Conservation (phyloP, 164 flowering plant species). For the Stephania yunnanensis region DNA sequence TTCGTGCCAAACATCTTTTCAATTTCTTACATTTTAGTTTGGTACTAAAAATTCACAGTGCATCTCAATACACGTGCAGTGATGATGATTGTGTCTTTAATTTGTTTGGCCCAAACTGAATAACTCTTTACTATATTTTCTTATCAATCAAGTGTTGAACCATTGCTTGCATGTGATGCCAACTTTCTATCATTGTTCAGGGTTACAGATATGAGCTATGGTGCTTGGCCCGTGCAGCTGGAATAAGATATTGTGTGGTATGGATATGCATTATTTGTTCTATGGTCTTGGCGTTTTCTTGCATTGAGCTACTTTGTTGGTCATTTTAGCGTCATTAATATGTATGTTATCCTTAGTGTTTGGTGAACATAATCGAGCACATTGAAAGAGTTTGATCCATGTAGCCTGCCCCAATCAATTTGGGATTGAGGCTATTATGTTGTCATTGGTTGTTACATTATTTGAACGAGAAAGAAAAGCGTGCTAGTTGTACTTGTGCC, state of each 20-base stretch:
- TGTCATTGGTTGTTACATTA: no score
- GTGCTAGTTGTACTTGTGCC: no score
- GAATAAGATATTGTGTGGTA: slow-evolving; percentile 77
- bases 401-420: no score
- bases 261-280: slow-evolving; percentile 3
- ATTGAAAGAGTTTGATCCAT: no score
- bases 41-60: not conserved
- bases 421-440: no score
- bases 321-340: not conserved
- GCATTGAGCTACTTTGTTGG: not conserved
- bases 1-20: not conserved
- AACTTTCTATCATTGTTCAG: slow-evolving; percentile 13
- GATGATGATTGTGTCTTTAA: not conserved
- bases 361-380: not conserved
- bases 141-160: not conserved
- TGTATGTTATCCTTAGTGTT: not conserved
- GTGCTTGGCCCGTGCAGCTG: slow-evolving; percentile 97
- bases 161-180: not conserved
- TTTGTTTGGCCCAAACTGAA: not conserved
- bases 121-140: not conserved
- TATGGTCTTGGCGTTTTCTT: not conserved
- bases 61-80: not conserved
- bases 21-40: not conserved
- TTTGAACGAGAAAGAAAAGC: not conserved
- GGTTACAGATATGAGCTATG: slow-evolving; percentile 96